Base-by-base conservation (phyloP, 2,329 filamentous ascomycete genomes). In the Neopestalotiopsis sp. region DNA sequence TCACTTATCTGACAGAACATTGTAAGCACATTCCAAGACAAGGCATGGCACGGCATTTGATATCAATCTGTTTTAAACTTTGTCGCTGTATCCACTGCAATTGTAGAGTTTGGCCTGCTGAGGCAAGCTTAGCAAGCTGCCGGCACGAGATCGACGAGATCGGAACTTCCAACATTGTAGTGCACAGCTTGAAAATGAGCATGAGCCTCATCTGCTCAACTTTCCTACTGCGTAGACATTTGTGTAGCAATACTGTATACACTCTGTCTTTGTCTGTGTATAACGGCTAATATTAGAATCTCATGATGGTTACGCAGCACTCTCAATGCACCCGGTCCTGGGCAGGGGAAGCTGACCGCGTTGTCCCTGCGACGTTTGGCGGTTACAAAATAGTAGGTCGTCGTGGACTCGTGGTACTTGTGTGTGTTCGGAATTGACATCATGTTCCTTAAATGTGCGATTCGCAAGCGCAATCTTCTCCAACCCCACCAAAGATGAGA, bases 341-440 rank as follows among this genome's bases (percentile, higher is more conserved):
- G 45, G 17, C 45, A 53, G 24, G 30, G 28, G 57, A 30, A 59
- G 24, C 30, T 34, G 57, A 59, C 57, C 13, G 57, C 57, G 45
- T 53, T 53, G 45, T n/a, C 45, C 45, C 45, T 53, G 45, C 45
- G 17, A 53, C 17, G n/a, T 3, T 9, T 53, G 45, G 45, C 17
- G 14, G 57, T 30, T 17, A 17, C 57, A 28, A 28, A 28, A 28
- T 28, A 28, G 24, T 28, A 28, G 24, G 24, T 28, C 24, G 24
- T 28, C 13, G 56, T 34, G 28, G 30, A 28, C 24, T 28, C 6
- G 24, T 30, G 30, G 57, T 59, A 53, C 45, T 53, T 53, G 45
- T 59, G 57, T 59, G 57, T 59, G 20, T 28, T 28, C 24, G 24
- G 24, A 59, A 59, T 24, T 59, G 57, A 59, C 57, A 59, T 59